phyloP scores from a whole-genome alignment of 2,329 filamentous ascomycete species.

The Colletotrichum zoysiae region DNA sequence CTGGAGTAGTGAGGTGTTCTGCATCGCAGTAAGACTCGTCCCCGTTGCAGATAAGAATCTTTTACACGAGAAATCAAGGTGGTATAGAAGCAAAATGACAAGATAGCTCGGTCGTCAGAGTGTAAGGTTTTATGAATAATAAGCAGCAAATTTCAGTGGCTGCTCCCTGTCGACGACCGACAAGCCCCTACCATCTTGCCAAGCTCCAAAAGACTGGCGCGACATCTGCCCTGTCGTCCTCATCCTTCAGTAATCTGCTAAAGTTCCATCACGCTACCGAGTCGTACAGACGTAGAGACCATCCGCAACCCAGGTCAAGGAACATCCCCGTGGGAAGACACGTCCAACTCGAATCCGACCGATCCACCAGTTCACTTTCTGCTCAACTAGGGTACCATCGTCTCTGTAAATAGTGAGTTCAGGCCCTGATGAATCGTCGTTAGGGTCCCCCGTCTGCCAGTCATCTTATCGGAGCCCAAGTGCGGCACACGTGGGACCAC shows the following conservation, averaged over 20 bases:
- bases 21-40: too few species aligned
- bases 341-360: slow-evolving; percentile 17
- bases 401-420: neutral
- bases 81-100: too few species aligned
- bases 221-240: neutral
- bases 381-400: neutral
- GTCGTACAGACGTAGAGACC: slow-evolving; percentile 15
- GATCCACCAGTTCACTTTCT: neutral
- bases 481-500: neutral
- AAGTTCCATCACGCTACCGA: neutral
- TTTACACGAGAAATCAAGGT: too few species aligned
- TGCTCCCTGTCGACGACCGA: neutral
- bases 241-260: neutral
- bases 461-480: slow-evolving; percentile 24
- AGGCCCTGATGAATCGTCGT: neutral
- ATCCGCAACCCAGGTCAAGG: slow-evolving; percentile 7
- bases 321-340: neutral
- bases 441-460: too few species aligned
- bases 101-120: neutral
- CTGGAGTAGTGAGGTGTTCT: neutral
- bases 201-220: neutral
- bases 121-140: neutral
- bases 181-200: neutral
- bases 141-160: neutral
- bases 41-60: too few species aligned